These are phyloP conservation scores for Backusella australiensis DNA, from an alignment of 192 early-diverging fungal genomes.

Conservation along the genomic window DNA sequence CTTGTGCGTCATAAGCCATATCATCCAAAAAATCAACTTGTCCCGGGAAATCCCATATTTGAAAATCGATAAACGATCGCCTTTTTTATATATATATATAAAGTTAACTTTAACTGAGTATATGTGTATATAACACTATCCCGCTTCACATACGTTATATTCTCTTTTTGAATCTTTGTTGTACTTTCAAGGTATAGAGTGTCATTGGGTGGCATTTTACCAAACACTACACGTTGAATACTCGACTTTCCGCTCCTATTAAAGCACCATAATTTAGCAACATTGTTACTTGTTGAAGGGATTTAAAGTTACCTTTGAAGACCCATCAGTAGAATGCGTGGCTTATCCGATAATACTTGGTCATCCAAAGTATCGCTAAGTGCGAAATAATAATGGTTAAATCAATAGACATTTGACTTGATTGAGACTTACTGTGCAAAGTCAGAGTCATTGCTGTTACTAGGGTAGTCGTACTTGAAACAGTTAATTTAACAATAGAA, in stretches of 20 bases:
- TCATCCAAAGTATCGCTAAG: constrained; percentile 31
- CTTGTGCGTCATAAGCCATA: constrained; percentile 57
- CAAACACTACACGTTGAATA: constrained; percentile 84
- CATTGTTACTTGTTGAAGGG: not conserved
- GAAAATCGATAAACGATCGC: constrained; percentile 80
- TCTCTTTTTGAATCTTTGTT: constrained; percentile 65
- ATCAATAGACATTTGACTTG: not conserved
- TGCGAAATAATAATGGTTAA: not conserved
- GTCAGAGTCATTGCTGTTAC: constrained; percentile 18
- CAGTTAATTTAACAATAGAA: not conserved
- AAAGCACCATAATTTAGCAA: not conserved
- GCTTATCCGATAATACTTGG: constrained; percentile 23
- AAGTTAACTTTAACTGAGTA: too few relatives aligned
- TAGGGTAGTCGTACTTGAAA: constrained; percentile 13
- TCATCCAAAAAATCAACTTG: constrained; percentile 78
- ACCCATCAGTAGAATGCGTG: constrained; percentile 48
- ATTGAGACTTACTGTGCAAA: not conserved
- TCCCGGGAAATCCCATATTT: constrained; percentile 92
- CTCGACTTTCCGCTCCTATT: constrained; percentile 80
- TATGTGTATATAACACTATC: too few relatives aligned
- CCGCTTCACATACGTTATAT: constrained; percentile 52
- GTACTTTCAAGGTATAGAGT: constrained; percentile 84
- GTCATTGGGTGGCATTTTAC: constrained; percentile 86
- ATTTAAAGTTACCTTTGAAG: constrained; percentile 35
- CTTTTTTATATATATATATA: not conserved